Evolutionary conservation across 2,329 filamentous ascomycete species (phyloP), one percentile per base, ranked within the genome.

Genomic region (Colletotrichum chrysophilum): DNA sequence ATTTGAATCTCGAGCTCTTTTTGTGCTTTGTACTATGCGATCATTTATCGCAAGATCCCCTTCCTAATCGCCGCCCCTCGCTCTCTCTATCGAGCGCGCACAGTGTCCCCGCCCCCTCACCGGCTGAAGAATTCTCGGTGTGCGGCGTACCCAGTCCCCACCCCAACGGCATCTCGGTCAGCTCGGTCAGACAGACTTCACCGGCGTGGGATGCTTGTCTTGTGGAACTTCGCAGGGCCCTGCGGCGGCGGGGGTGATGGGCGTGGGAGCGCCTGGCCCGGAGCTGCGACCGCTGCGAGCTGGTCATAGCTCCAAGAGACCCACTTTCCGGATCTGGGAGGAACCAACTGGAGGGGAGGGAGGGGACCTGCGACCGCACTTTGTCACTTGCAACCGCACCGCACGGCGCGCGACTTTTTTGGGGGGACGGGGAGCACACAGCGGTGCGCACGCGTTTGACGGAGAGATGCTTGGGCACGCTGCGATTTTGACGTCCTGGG

Each of bases 281-380:
- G 61, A 43, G 61, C 61, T 66, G 62, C 62, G 62, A 66, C 36
- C 48, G 61, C 61, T 66, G 62, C 62, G 62, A 66, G 62, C 21
- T 75, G 72, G 72, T 67, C 72, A 75, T 75, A 75, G 72, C 72
- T 75, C 38, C 62, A 9, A 52, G 6, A 18, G 72, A 70, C 55
- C 72, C 72, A 75, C 72, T 30, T 75, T 71, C 72, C 72, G 64
- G 36, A 75, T 75, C 69, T 71, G 72, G 72, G 72, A 75, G 72
- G 52, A 21, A 21, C 21, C 48, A 38, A 26, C 32, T 34, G 61
- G n/a, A 26, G 21, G 30, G n/a, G 21, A 36, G 32, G n/a, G n/a
- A 38, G 32, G 48, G 18, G 24, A 32, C 9, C 30, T 36, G 12
- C 28, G 28, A 71, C 62, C 43, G 43, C 43, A 48, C 43, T 48